A percentile compares a stretch with the other conserved stretches of the same genome.
Evolutionary conservation across 352 stramenopile genomes (phyloP).

Genomic region (Peronospora farinosa): DNA sequence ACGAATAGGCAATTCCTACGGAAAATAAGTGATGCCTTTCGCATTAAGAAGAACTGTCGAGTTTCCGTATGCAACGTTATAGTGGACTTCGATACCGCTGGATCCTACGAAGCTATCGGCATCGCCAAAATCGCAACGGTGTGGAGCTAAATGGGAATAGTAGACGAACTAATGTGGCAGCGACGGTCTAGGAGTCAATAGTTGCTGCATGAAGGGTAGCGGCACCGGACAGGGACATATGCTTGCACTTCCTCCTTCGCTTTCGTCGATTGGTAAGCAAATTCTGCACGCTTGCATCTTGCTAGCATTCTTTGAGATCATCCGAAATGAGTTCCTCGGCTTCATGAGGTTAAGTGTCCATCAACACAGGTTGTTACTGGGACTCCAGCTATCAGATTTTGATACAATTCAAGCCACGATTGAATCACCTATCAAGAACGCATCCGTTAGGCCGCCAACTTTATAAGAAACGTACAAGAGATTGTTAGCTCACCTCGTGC

Average conservation of each 20-base stretch:
- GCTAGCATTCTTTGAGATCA: constrained; percentile 5
- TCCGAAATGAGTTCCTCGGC: not conserved
- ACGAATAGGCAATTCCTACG: constrained; percentile 1
- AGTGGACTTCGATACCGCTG: not conserved
- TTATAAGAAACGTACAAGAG: not conserved
- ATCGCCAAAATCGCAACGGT: constrained; percentile 7
- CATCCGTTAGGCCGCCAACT: constrained; percentile 3
- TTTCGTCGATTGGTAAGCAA: constrained; percentile 6
- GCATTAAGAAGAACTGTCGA: constrained; percentile 17
- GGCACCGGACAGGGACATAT: constrained; percentile 1
- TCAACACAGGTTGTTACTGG: constrained; percentile 24
- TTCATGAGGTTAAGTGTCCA: constrained; percentile 15
- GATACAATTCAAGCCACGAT: constrained; percentile 39
- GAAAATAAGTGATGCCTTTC: constrained; percentile 15
- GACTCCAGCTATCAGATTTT: constrained; percentile 30
- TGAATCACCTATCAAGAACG: constrained; percentile 30
- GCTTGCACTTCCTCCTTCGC: constrained; percentile 2
- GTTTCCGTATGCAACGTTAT: constrained; percentile 10
- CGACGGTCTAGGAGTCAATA: constrained; percentile 14
- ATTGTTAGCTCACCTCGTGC: constrained; percentile 43
- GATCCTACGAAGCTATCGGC: constrained; percentile 15
- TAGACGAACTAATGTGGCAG: constrained; percentile 8
- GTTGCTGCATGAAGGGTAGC: constrained; percentile 17
- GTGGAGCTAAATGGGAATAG: constrained; percentile 1
- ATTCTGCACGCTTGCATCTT: constrained; percentile 3